Percentiles rank a stretch among this genome's conserved stretches.
These are phyloP conservation scores for Amanita polypyramis DNA, from an alignment of 768 basidiomycete genomes.

Conservation along the genomic window DNA sequence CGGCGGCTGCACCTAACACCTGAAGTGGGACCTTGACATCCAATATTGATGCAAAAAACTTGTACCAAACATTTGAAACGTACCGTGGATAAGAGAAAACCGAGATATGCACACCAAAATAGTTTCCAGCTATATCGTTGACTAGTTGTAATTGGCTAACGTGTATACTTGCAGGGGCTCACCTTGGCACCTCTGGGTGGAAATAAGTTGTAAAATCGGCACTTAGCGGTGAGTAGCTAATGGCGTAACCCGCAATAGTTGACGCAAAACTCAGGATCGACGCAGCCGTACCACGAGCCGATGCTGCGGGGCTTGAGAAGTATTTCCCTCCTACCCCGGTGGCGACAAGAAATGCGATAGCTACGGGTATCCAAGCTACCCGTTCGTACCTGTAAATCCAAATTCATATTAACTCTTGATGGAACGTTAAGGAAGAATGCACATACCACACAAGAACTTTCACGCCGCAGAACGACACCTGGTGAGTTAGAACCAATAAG, in stretches of 20 bases:
- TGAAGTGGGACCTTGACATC: slow-evolving; percentile 29
- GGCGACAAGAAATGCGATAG: slow-evolving; percentile 63
- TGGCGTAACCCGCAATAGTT: slow-evolving; percentile 61
- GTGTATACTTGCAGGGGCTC: slow-evolving; percentile 4
- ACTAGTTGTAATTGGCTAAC: too few relatives aligned
- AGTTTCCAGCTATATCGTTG: slow-evolving; percentile 39
- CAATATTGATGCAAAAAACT: not conserved
- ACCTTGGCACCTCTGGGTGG: slow-evolving; percentile 48
- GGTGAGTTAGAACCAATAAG: slow-evolving; percentile 8
- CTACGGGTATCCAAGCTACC: slow-evolving; percentile 65
- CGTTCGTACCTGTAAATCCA: slow-evolving; percentile 46
- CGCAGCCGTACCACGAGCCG: slow-evolving; percentile 41
- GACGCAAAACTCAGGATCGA: slow-evolving; percentile 56
- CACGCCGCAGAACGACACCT: slow-evolving; percentile 51
- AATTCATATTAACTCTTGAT: not conserved
- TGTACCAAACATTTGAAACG: slow-evolving; percentile 6
- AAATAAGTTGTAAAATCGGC: slow-evolving; percentile 75
- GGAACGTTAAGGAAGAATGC: not conserved
- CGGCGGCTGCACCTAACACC: slow-evolving; percentile 54
- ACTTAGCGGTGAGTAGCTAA: slow-evolving; percentile 49
- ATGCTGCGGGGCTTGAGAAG: slow-evolving; percentile 36
- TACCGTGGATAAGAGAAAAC: slow-evolving; percentile 52
- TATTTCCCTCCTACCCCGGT: slow-evolving; percentile 69
- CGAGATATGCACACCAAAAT: slow-evolving; percentile 59
- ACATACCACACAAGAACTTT: slow-evolving; percentile 33